A percentile compares a stretch with the other conserved stretches of the same genome.
Conservation (phyloP, 805 yeast genomes). For the Metschnikowia peoriensis region DNA sequence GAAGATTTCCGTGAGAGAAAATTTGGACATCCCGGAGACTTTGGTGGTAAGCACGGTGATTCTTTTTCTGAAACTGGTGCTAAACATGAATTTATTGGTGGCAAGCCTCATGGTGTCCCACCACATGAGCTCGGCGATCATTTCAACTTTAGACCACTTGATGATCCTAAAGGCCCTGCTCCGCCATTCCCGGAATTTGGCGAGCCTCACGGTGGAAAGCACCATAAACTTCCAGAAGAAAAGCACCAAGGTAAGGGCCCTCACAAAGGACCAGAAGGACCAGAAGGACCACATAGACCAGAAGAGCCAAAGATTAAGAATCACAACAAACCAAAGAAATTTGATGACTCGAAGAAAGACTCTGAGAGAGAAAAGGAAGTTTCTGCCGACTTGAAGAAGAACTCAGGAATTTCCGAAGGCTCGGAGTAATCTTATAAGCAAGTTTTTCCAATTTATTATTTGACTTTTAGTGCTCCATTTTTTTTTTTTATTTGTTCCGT, state of each 20-base stretch:
- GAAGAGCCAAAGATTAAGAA: neutral
- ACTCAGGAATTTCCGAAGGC: no score
- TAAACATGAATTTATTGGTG: neutral
- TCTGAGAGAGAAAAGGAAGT: neutral
- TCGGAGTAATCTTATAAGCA: no score
- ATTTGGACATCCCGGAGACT: neutral
- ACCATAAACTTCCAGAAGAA: neutral
- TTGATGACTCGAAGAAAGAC: neutral
- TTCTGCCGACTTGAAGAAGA: no score
- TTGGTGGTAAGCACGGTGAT: neutral
- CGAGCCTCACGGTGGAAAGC: neutral
- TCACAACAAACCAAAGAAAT: neutral
- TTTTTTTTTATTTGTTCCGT: neutral
- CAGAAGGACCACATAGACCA: neutral
- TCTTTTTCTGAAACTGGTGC: neutral
- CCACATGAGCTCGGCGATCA: neutral
- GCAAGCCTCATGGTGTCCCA: neutral
- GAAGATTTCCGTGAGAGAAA: neutral
- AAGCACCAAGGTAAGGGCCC: neutral
- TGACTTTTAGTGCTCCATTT: no score
- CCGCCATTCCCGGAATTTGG: slow-evolving; percentile 5
- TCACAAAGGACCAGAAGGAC: slow-evolving; percentile 1
- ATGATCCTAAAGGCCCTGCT: slow-evolving; percentile 5
- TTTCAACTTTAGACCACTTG: neutral
- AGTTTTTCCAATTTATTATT: no score